Evolutionary conservation across 768 basidiomycete species (phyloP), one percentile per base, ranked within the genome.

Genomic region (Mrakia blollopis): DNA sequence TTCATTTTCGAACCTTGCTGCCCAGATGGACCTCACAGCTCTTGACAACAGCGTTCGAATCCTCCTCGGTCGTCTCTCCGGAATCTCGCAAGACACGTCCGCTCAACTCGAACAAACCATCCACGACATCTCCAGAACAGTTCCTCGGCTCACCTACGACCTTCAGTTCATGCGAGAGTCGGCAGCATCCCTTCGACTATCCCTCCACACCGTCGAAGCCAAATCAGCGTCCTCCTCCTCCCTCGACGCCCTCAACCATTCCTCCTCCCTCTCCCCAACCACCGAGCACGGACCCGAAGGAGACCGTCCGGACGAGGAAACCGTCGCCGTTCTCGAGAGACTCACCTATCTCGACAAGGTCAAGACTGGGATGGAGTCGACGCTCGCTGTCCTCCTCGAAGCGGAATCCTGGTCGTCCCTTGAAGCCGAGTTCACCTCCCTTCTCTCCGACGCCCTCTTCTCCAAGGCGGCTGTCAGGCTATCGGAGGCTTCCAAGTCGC

Each of bases 331-430:
- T 5, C 86, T 98, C 77, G 90, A 93, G 74, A 88, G 88, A 47
- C 85, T 99, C n/a, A 89, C 89, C 73, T 86, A 89, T 62, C 87
- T 98, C 57, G 94, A 98, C 83, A 89, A 88, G 14, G 87, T 94
- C 39, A 97, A 94, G 82, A 85, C 85, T 32, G 87, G 91, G 30
- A 94, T 99, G 93, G 93, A 94, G 82, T 89, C 90, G 0, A 88
- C 93, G 0, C 87, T 94, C 47, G 93, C 93, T 79, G 94, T 98
- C 25, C 85, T 98, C 50, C 89, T 91, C 35, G 96, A 98, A 82
- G 95, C 97, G 18, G 95, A 98, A 86, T 92, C 91, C 79, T 99
- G 97, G 97, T 92, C 91, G 76, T 92, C 93, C 2, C 87, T 99
- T 65, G 97, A 98, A 83, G 87, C 91, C 50, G 97, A 99, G 84